Percentiles rank a stretch among this genome's conserved stretches.
Evolutionary conservation across 208 protist genomes (phyloP).

Genomic region (Trypanosoma vivax): DNA sequence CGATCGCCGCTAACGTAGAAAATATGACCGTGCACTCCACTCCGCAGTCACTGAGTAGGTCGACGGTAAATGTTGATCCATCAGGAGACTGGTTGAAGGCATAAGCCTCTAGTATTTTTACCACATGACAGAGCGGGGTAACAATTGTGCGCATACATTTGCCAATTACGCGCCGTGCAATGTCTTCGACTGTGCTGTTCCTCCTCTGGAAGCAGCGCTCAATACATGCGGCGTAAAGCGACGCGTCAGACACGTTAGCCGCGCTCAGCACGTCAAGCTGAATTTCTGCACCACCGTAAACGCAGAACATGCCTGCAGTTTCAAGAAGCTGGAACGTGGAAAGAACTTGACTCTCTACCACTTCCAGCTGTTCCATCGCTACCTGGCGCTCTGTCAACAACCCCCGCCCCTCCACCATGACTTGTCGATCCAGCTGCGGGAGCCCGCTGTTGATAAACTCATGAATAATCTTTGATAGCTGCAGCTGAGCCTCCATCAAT

Average conservation of each 20-base stretch:
- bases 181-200: constrained; percentile 35
- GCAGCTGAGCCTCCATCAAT: constrained; percentile 66
- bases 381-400: constrained; percentile 60
- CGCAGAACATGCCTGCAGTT: constrained; percentile 69
- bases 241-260: constrained; percentile 48
- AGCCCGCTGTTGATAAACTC: constrained; percentile 58
- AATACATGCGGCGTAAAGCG: constrained; percentile 55
- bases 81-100: constrained; percentile 29
- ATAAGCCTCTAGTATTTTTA: constrained; percentile 58
- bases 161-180: constrained; percentile 54
- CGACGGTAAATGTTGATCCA: constrained; percentile 41
- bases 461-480: constrained; percentile 46
- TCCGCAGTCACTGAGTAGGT: constrained; percentile 54
- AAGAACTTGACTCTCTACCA: constrained; percentile 50
- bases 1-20: constrained; percentile 46
- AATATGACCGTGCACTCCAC: constrained; percentile 69
- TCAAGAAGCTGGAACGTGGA: constrained; percentile 49
- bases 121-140: constrained; percentile 67
- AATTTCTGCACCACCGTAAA: constrained; percentile 77
- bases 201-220: constrained; percentile 43
- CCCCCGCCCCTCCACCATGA: constrained; percentile 30
- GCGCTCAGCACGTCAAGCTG: constrained; percentile 70
- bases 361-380: constrained; percentile 53
- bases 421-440: constrained; percentile 30
- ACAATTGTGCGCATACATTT: constrained; percentile 38